phyloP scores from a whole-genome alignment of 129 eudicot genomes.

The Artemisia tridentata region DNA sequence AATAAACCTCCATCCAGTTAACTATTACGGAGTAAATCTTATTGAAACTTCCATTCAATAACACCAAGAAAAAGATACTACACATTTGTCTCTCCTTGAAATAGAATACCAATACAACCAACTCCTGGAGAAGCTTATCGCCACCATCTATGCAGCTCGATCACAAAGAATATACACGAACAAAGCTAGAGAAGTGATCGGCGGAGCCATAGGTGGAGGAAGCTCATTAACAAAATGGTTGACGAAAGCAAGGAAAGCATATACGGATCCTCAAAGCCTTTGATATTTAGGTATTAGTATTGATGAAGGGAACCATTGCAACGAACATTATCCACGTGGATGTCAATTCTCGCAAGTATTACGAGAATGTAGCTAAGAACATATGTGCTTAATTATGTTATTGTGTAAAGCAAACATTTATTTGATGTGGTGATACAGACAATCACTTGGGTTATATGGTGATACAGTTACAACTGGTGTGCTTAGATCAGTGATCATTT shows the following conservation, averaged over 20 bases:
- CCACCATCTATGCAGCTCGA: background rate
- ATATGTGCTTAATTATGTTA: no score
- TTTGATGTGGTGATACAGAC: no score
- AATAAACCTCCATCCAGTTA: background rate
- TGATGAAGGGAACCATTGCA: no score
- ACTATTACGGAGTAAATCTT: background rate
- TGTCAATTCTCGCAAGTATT: no score
- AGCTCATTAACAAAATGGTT: slow-evolving; percentile 40
- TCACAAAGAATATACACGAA: background rate
- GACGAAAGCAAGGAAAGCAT: slow-evolving; percentile 43
- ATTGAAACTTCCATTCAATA: background rate
- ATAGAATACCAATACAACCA: background rate
- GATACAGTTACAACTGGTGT: no score
- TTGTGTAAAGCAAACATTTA: no score
- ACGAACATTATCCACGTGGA: no score
- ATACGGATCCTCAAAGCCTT: background rate
- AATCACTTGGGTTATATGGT: no score
- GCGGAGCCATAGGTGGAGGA: slow-evolving; percentile 33
- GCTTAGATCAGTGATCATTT: no score
- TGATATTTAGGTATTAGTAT: no score
- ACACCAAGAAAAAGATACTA: background rate
- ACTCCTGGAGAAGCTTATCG: background rate
- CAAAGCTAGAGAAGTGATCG: background rate
- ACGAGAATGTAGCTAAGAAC: no score
- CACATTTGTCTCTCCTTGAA: background rate